Conservation (phyloP, 306 rosid species). For the Cicer yamashitae region DNA sequence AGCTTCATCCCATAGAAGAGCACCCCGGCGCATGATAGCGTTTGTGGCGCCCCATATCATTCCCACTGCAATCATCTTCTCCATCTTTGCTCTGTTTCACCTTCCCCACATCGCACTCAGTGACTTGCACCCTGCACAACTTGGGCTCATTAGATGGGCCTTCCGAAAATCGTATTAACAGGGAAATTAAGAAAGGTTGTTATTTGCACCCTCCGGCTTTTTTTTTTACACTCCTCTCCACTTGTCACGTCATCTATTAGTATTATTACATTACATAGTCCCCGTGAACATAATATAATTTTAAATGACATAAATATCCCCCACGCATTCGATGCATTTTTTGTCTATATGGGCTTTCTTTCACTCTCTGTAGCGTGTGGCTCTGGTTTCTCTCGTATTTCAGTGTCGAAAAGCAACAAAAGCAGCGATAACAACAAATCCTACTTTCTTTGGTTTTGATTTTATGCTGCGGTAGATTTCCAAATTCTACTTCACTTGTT, state of each 20-base stretch:
- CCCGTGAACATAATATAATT: no score
- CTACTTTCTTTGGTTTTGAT: constrained; percentile 1
- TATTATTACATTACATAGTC: no score
- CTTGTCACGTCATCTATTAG: no score
- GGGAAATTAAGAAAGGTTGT: no score
- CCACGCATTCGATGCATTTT: background rate
- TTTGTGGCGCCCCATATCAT: constrained; percentile 93
- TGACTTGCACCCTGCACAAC: no score
- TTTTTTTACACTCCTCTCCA: no score
- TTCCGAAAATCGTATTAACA: no score
- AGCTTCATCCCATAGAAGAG: constrained; percentile 80
- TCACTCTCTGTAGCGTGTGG: background rate
- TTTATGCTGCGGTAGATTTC: constrained; percentile 50
- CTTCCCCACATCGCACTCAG: background rate
- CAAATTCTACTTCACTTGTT: constrained; percentile 1
- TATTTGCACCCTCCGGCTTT: no score
- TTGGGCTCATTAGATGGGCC: no score
- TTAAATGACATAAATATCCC: constrained; percentile 35
- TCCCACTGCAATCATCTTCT: constrained; percentile 90
- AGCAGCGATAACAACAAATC: background rate
- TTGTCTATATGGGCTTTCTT: constrained; percentile 32
- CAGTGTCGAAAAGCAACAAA: background rate
- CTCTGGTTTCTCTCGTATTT: constrained; percentile 1
- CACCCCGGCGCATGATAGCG: constrained; percentile 91
- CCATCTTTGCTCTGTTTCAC: constrained; percentile 33